Base-by-base conservation (phyloP, 352 stramenopile species). In the Blastocystis sp. region DNA sequence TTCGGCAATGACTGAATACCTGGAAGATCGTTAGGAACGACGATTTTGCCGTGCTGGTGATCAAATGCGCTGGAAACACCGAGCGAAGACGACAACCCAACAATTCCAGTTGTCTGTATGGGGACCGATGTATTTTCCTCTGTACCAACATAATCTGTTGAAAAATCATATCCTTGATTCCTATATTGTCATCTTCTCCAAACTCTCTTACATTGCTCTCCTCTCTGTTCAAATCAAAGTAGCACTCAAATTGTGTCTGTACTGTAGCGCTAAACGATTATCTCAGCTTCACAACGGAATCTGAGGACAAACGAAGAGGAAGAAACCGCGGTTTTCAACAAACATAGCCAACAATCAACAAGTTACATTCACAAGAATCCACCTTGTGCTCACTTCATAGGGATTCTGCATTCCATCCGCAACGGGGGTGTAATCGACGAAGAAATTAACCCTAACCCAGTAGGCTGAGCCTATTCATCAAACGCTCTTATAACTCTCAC, bases 101-200 rank as follows among this genome's bases (percentile, higher is more conserved):
- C 73, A 13, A 82, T 82, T 11, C 50, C 73, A n/a, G 73, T 53
- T 18, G 54, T 41, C 20, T 26, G 73, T 16, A 82, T 82, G 11
- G 24, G 73, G 13, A 82, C 73, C 43, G 24, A 18, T 45, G 50
- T 34, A n/a, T 63, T 66, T 24, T 82, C 73, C 41, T 82, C 73
- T 34, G 16, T 59, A 68, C 39, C 53, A 4, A 82, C 73, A 68
- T 82, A 82, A 43, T 82, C 73, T 3, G 73, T 45, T 43, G 73
- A 45, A 82, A 82, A 82, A 65, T 82, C 73, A 43, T 82, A 82
- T 39, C 43, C 43, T 41, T 82, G 73, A 54, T 82, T 82, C 73
- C 73, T 82, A 82, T 43, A 50, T 54, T 50, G 24, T 8, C 26
- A 6, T 50, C 54, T 47, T 5, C 13, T 9, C 26, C 24, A 20